Evolutionary conservation across 768 basidiomycete species (phyloP), one percentile per base, ranked within the genome.

Genomic region (Dacryopinax primogenitus): DNA sequence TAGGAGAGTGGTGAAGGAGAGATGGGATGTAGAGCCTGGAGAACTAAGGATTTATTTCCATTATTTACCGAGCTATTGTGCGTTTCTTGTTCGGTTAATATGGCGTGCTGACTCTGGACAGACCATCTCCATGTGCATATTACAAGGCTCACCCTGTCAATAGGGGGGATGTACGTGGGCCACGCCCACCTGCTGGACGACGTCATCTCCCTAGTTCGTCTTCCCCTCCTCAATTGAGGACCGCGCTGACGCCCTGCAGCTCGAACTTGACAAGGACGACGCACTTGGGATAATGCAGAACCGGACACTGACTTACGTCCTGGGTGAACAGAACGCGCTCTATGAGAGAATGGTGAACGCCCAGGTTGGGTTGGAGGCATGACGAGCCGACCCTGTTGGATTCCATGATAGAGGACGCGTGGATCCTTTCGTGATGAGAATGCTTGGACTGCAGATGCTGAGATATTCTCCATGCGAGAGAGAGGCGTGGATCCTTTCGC

Each of bases 71-170:
- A 89, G 86, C 36, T 98, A 97, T 72, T 97, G 94, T 94, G 66
- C 68, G 89, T 13, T 65, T 64, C 4, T 32, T 28, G 13, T 44
- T 61, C 62, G 30, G 2, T 11, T 1, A 16, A 23, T 21, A 16
- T 47, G 26, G 28, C 21, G 32, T 51, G 12, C 39, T 44, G 62
- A 30, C 15, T 28, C 2, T 62, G 1, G 21, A 3, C 67, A 95
- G 93, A 96, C 72, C 93, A 92, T 70, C 92, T 96, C 72, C 93
- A 97, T 67, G 88, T 96, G 1, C 93, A 97, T 69, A 86, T 95
- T 63, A 90, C 92, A 30, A 88, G 93, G 69, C 83, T 82, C 0
- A 84, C 85, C 66, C 79, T 80, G 41, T 80, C 84, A 15, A 74
- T 78, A 45, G 69, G 82, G 67, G 88, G 93, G 0, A 88, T 90